Percentiles rank a stretch among this genome's conserved stretches.
phyloP scores from a whole-genome alignment of 257 asterid species.

The Striga asiatica region DNA sequence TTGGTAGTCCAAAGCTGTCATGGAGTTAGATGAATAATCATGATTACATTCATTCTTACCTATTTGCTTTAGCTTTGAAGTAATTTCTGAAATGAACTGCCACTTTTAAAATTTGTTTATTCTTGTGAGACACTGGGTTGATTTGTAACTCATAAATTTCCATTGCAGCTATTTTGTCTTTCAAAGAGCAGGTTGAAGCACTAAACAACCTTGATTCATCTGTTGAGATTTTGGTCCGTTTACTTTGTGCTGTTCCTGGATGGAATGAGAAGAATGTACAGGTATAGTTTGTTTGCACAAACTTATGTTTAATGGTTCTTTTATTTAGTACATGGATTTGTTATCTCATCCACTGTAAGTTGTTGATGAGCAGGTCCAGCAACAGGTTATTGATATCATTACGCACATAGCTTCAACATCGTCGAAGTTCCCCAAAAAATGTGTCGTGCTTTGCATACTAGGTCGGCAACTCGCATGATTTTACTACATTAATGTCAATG shows the following conservation, averaged over 20 bases:
- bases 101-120: background rate
- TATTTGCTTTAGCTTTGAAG: background rate
- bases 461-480: constrained; percentile 34
- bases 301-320: constrained; percentile 1
- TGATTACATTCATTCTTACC: background rate
- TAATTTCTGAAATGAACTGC: background rate
- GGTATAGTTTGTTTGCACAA: constrained; percentile 28
- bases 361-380: constrained; percentile 76
- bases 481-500: background rate
- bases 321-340: constrained; percentile 1
- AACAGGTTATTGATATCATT: constrained; percentile 68
- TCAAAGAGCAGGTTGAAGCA: constrained; percentile 85
- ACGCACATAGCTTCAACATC: constrained; percentile 73
- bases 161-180: constrained; percentile 79
- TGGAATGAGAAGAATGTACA: constrained; percentile 99
- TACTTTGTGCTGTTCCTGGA: constrained; percentile 87
- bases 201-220: constrained; percentile 44
- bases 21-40: background rate
- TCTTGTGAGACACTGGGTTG: background rate
- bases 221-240: constrained; percentile 81
- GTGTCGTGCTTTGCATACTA: constrained; percentile 77
- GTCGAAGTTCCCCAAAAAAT: constrained; percentile 77
- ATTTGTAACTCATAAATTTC: constrained; percentile 7
- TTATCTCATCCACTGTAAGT: constrained; percentile 12
- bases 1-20: constrained; percentile 2